Evolutionary conservation across 2,329 filamentous ascomycete species (phyloP).

Genomic region (Herpotrichia juniperi): DNA sequence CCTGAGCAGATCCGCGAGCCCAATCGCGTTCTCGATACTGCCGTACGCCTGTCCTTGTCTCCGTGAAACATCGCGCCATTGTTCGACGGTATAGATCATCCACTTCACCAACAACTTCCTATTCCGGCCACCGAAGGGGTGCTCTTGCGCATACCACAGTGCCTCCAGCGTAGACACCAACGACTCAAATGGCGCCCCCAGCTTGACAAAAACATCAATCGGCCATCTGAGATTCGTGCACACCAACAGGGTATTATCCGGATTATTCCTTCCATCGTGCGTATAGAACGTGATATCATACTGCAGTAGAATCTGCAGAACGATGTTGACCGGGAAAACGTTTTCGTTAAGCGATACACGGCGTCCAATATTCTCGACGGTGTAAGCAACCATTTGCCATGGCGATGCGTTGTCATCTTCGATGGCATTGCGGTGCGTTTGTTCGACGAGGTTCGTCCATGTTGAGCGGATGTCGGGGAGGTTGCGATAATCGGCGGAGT

Average conservation of each 20-base stretch:
- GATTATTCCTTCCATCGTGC: conserved; percentile 39
- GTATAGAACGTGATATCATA: conserved; percentile 57
- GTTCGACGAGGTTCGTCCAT: conserved; percentile 82
- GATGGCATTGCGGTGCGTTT: conserved; percentile 61
- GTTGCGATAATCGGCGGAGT: conserved; percentile 89
- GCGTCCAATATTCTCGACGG: conserved; percentile 62
- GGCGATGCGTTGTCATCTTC: conserved; percentile 59
- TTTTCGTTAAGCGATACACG: conserved; percentile 61
- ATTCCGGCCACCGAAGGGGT: conserved; percentile 66
- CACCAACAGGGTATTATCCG: conserved; percentile 18
- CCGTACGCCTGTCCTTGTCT: conserved; percentile 63
- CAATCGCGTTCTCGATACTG: conserved; percentile 62
- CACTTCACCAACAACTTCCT: conserved; percentile 65
- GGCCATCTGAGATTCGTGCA: conserved; percentile 59
- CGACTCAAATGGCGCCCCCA: conserved; percentile 66
- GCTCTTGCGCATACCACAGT: conserved; percentile 71
- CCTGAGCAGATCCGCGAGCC: conserved; percentile 43
- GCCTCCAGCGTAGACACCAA: conserved; percentile 67
- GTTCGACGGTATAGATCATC: conserved; percentile 64
- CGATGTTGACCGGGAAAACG: conserved; percentile 59
- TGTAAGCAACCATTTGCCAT: conserved; percentile 72
- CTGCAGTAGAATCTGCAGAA: conserved; percentile 42
- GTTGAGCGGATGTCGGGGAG: conserved; percentile 81
- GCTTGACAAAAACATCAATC: conserved; percentile 68
- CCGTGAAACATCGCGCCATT: conserved; percentile 66